Evolutionary conservation across 805 yeast species (phyloP), one percentile per base, ranked within the genome.

Genomic region (Cyberlindnera americana): DNA sequence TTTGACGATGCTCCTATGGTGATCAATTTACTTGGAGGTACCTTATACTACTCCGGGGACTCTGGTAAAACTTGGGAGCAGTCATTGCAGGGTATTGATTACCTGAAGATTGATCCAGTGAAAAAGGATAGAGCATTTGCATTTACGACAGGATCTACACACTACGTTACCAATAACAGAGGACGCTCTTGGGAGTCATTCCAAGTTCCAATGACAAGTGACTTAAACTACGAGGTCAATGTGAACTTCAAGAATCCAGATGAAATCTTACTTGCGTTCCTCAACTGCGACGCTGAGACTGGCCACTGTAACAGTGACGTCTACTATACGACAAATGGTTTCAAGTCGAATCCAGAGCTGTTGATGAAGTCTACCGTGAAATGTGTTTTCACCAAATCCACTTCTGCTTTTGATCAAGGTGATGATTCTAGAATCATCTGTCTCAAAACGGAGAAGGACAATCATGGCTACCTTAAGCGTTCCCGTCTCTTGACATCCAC

Each of bases 321-420:
- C 39, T 73, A 53, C 48, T 69, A 68, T 51, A 70, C 82, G 6
- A 56, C 46, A 1, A 77, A 77, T 54, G 72, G 71, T 10, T 66
- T 77, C 53, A 59, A 63, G n/a, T 25, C 54, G 30, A 44, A 69
- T 9, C 59, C 58, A 15, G 44, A 53, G 5, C 31, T 45, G 21
- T 19, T 64, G 36, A 40, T 47, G 10, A 47, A 56, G 18, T 53
- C 44, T 4, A 37, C 47, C 1, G 45, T 59, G 12, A 66, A 67
- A 15, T 65, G 69, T 45, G 35, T 56, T 15, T 54, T 68, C 35
- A 47, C 60, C 17, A 47, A 52, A 4, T 54, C 62, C 5, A 56
- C 52, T 33, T 48, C 50, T 12, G 44, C 47, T 5, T 49, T 53
- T 27, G 53, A 44, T 5, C 35, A 33, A 14, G 57, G 59, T 8